These are phyloP conservation scores for Hypomyces perniciosus DNA, from an alignment of 2,329 filamentous ascomycete species.

Conservation along the genomic window DNA sequence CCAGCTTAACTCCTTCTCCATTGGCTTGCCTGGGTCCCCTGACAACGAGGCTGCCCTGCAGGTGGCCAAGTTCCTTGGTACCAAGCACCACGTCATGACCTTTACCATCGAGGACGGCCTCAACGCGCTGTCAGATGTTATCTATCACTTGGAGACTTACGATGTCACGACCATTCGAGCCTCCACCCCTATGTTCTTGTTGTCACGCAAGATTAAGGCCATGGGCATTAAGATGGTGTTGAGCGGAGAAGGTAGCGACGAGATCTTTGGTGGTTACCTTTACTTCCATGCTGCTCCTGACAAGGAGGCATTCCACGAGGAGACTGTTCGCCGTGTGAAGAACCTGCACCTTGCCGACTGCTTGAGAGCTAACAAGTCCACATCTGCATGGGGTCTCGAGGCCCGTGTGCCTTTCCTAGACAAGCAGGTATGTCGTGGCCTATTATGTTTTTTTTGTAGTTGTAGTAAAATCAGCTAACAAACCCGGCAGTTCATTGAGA, in stretches of 20 bases:
- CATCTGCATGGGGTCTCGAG: slow-evolving; percentile 94
- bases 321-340: slow-evolving; percentile 91
- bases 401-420: slow-evolving; percentile 97
- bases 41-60: slow-evolving; percentile 88
- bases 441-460: not conserved
- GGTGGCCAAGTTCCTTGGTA: slow-evolving; percentile 94
- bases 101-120: slow-evolving; percentile 97
- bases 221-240: slow-evolving; percentile 99
- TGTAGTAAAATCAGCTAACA: not conserved
- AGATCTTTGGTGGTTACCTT: slow-evolving; percentile 97
- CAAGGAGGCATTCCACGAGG: slow-evolving; percentile 89
- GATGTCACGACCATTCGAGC: slow-evolving; percentile 98
- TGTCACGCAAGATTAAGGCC: slow-evolving; percentile 98
- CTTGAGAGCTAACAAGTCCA: slow-evolving; percentile 97
- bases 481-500: slow-evolving; percentile 68
- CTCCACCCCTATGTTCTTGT: slow-evolving; percentile 96
- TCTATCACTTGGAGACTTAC: slow-evolving; percentile 95
- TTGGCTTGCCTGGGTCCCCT: slow-evolving; percentile 86
- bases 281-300: slow-evolving; percentile 96
- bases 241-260: slow-evolving; percentile 92
- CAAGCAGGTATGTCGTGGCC: slow-evolving; percentile 55
- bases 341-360: slow-evolving; percentile 96
- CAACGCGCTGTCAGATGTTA: slow-evolving; percentile 94
- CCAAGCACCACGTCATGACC: slow-evolving; percentile 96
- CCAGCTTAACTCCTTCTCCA: slow-evolving; percentile 97